Base-by-base conservation (phyloP, 306 rosid genomes). In the Crotalaria pallida region DNA sequence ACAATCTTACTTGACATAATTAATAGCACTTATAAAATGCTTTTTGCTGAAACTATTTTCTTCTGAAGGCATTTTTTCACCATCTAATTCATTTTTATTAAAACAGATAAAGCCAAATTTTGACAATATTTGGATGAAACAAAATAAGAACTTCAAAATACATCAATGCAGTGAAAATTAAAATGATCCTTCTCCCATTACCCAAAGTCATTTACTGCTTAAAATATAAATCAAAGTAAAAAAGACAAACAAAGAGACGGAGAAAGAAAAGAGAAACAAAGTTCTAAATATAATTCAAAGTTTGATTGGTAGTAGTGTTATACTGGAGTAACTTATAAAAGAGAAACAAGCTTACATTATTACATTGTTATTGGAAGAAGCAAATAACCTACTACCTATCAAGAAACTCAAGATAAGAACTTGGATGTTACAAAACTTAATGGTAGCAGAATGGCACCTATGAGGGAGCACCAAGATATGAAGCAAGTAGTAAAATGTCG, bases 401-500 rank as follows among this genome's bases (percentile, higher is more conserved):
- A 26, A 31, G 36, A 23, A 62, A 62, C 36, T 33, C 13, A 18
- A 41, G 62, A 81, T 5, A 71, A 10, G 4, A 38, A 50, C 22
- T 68, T 4, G 8, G 70, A 64, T 44, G 33, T 40, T 72, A 78
- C 76, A 74, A 78, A 82, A 82, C 24, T 62, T 27, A 44, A 44
- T 51, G 62, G 9, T 31, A 9, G 65, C 34, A 57, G 65, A 31
- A n/a, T 12, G 40, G 31, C 17, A 22, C 22, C 74, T 90, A 94
- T 31, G 98, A 94, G 22, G 98, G 98, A 41, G 98, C 98, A 69
- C 98, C 98, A 57, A 94, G 97, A 71, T 90, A 94, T 1, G 98
- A 94, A 44, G 98, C 98, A 58, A 94, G 98, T 53, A 96, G 88
- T 88, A 94, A 79, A 68, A 94, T 81, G 64, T 94, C 98, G 27